Conservation (phyloP, 2,329 filamentous ascomycete species). For the Monilinia fructigena region DNA sequence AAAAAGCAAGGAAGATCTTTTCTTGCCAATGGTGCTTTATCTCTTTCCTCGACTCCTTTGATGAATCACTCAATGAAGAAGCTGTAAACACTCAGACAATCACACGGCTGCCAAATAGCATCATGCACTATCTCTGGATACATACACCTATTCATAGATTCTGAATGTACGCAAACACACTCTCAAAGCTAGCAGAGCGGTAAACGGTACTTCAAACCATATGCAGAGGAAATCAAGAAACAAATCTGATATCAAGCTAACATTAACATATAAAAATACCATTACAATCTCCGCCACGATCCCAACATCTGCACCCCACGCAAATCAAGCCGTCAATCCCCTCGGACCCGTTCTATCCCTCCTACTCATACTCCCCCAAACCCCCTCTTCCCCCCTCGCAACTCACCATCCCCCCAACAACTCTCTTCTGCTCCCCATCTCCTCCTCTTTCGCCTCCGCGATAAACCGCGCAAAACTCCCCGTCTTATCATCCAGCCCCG, state of each 20-base stretch:
- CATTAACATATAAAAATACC: background rate
- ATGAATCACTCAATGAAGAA: too few species aligned
- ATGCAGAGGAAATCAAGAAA: background rate
- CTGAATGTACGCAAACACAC: too few species aligned
- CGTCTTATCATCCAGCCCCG: too few species aligned
- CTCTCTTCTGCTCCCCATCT: background rate
- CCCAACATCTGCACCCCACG: too few species aligned
- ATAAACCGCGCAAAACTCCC: background rate
- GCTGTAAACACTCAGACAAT: too few species aligned
- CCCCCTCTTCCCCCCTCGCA: background rate
- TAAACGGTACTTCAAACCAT: background rate
- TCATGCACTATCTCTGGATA: too few species aligned
- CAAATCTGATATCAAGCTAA: constrained; percentile 1
- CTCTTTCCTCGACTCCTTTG: too few species aligned
- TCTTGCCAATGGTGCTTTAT: too few species aligned
- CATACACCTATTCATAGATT: background rate
- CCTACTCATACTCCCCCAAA: background rate
- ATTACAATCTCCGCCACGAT: too few species aligned
- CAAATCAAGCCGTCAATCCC: background rate
- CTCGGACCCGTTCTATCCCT: background rate
- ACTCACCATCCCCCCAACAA: background rate
- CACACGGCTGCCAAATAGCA: too few species aligned
- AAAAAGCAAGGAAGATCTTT: too few species aligned
- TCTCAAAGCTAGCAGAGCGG: background rate
- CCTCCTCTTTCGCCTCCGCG: background rate